Evolutionary conservation across 2,329 filamentous ascomycete species (phyloP).

Genomic region (Lecanicillium sp.): DNA sequence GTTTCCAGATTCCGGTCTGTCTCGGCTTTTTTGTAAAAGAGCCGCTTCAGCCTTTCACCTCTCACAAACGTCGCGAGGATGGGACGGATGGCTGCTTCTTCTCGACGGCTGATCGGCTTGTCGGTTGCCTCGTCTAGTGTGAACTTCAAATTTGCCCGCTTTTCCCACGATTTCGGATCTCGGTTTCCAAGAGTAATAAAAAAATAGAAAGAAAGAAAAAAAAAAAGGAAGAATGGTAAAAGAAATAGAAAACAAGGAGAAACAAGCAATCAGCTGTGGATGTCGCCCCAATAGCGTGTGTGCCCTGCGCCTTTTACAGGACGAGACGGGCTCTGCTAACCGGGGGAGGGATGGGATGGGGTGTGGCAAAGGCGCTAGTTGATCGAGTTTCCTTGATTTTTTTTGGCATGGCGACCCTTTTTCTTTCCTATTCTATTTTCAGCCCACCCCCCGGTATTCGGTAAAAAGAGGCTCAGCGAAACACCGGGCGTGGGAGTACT

Average conservation of each 20-base stretch:
- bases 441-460: background rate
- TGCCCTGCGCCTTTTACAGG: conserved; percentile 4
- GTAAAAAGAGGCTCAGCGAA: background rate
- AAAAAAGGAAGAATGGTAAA: too few relatives aligned
- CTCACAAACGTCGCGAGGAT: too few relatives aligned
- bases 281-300: background rate
- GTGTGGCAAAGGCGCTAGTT: conserved; percentile 7
- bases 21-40: too few relatives aligned
- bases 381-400: conserved; percentile 11
- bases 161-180: too few relatives aligned
- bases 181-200: background rate
- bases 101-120: too few relatives aligned
- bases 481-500: background rate
- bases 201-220: background rate
- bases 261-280: conserved; percentile 2
- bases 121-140: too few relatives aligned
- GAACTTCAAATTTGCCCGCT: background rate
- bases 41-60: too few relatives aligned
- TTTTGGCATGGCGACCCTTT: background rate
- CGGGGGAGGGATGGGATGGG: too few relatives aligned
- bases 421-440: background rate
- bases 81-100: too few relatives aligned
- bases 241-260: background rate
- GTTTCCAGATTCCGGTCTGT: too few relatives aligned
- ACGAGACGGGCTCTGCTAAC: conserved; percentile 1